Base-by-base conservation (phyloP, 2,329 filamentous ascomycete genomes). In the Aaosphaeria pasadenensis region DNA sequence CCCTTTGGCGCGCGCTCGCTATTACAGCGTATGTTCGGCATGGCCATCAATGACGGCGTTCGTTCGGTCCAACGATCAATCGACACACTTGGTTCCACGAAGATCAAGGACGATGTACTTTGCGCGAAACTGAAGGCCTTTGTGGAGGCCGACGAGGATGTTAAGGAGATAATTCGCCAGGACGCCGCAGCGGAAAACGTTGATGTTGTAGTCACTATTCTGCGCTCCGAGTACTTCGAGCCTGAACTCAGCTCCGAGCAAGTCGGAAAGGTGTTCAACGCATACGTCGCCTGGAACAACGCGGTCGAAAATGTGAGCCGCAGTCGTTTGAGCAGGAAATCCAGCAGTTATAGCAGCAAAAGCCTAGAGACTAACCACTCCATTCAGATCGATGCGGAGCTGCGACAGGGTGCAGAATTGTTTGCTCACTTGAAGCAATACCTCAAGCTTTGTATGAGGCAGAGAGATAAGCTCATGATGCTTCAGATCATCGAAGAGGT, bases 391-490 rank as follows among this genome's bases (percentile, higher is more conserved):
- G 91, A 97, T 58, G 86, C 89, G 50, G 89, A 95, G 66, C 83
- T 96, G 73, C 88, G 88, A 63, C 84, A 92, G 66, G 91, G 91
- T 1, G 94, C 92, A 0, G 86, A 96, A 65, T 82, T 96, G 43
- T 99, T 96, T 69, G 95, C 92, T 1, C 87, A 95, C 62, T 78
- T 99, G 58, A 99, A 99, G 74, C 92, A 96, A 69, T 80, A 96
- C 33, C 78, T 97, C 64, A 97, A 97, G 74, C 78, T 99, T 32
- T 88, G 91, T 70, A 92, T 90, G 7, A 82, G 94, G 43, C 89
- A 96, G 64, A 82, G 92, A 42, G 94, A 99, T 70, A 99, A 99
- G 83, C 78, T 85, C 31, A 96, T 96, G 91, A 97, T 99, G 92
- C 77, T 96, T 46, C 83, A 85, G 53, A 85, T 97, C 62, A 94